These are phyloP conservation scores for Nannochloropsis salina DNA, from an alignment of 108 stramenopile genomes.

Conservation along the genomic window DNA sequence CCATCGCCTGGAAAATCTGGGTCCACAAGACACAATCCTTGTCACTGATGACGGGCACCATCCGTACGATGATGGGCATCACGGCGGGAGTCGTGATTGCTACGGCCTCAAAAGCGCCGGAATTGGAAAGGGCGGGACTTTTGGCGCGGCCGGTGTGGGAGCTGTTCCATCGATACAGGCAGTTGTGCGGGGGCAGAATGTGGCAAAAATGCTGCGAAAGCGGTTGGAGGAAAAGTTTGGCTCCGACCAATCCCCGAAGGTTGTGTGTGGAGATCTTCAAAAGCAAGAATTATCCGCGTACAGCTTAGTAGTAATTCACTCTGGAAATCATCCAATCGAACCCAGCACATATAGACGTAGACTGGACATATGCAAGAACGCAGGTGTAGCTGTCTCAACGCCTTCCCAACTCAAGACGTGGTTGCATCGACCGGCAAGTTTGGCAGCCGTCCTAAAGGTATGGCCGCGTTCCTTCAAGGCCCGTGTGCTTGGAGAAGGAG, in stretches of 20 bases:
- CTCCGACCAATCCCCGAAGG: background rate
- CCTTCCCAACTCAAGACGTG: slow-evolving; percentile 4
- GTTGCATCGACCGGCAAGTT: background rate
- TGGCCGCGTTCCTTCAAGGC: slow-evolving; percentile 5
- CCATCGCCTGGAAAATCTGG: slow-evolving; percentile 12
- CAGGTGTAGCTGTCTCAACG: background rate
- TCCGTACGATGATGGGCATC: background rate
- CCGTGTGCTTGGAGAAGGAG: background rate
- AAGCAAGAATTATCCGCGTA: background rate
- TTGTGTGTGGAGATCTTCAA: background rate
- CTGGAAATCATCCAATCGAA: background rate
- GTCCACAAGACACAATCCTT: background rate
- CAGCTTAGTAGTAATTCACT: background rate
- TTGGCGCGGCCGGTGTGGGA: background rate
- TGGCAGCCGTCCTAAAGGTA: slow-evolving; percentile 6
- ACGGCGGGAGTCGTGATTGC: background rate
- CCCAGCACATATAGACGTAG: background rate
- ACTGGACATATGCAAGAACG: background rate
- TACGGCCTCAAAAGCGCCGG: background rate
- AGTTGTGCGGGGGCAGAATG: background rate
- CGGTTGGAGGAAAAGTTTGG: slow-evolving; percentile 2
- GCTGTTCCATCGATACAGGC: background rate
- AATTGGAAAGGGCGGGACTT: background rate
- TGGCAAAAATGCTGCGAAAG: background rate
- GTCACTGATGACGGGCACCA: background rate